Evolutionary conservation across 495 filamentous ascomycete genomes (phyloP), one percentile per base, ranked within the genome.

Genomic region (Trichoderma asperelloides): DNA sequence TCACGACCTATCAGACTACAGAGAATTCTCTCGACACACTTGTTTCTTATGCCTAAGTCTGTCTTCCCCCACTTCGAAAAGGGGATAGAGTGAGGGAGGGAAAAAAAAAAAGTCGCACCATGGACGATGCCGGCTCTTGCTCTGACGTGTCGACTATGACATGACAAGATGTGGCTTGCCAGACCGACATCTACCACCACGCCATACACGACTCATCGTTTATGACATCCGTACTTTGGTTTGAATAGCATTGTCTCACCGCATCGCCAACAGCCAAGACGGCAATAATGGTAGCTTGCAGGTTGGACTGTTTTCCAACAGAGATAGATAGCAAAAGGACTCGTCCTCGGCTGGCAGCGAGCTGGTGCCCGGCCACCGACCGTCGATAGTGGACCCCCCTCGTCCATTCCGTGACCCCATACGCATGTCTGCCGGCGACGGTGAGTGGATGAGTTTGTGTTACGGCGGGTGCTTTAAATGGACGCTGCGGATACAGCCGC

Each of bases 141-240:
- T 28, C 8, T 60, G 55, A 28, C 55, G 55, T 30, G 25, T 60
- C 55, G 55, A 60, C 55, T 60, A 60, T 23, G 55, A 60, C 55
- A 28, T 30, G 55, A 30, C 55, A 18, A 30, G 16, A 60, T 30
- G 27, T 25, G 25, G 25, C 55, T 13, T 60, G 25, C 27, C 47
- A 51, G 47, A 51, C 47, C 18, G 21, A 18, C n/a, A 21, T n/a
- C 0, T 5, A 9, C n/a, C 15, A 47, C 43, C 43, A 51, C 33
- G 33, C 9, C 47, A 51, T 5, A 21, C 47, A 51, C 47, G 11
- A 7, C 9, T 51, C n/a, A 21, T 23, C 47, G 21, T 51, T 51
- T 11, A 37, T 37, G 9, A 21, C 21, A n/a, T 51, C 9, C 47
- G 21, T 9, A 23, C 47, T 21, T 18, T 3, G 21, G n/a, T 21